Evolutionary conservation across 2,329 filamentous ascomycete genomes (phyloP), one percentile per base, ranked within the genome.

Genomic region (Ophiostoma piceae): DNA sequence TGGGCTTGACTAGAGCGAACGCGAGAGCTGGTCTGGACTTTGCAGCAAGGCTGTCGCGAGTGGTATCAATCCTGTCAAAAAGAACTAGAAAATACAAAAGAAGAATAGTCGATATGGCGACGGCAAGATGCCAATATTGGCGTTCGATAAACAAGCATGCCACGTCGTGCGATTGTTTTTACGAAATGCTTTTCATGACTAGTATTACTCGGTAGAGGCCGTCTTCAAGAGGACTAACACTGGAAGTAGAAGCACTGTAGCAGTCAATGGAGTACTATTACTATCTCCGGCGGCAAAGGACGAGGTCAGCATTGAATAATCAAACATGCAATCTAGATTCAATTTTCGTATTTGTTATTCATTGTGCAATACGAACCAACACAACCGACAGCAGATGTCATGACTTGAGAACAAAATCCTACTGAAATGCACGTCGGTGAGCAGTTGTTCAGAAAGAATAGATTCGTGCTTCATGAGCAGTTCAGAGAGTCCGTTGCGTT

Each of bases 91-190:
- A 41, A 39, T 39, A 39, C 12, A 14, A 2, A 8, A 47, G 3
- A 47, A 47, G 43, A 7, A n/a, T 6, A 47, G 16, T 8, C 16
- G 14, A 19, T n/a, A 47, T 8, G 43, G 19, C 7, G 41, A 54
- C 47, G 51, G 22, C 51, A 26, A 12, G 29, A 35, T 35, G 29
- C 19, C 60, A n/a, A 64, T 35, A 39, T 64, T 11, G 32, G 60
- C 29, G 14, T n/a, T 39, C 16, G 60, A 37, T 37, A 35, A 19
- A 64, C 9, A 19, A 37, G 29, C 60, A 37, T 64, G 8, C 16
- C 60, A n/a, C 60, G 16, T 9, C 16, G 60, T 64, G 32, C 60
- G n/a, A 64, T 64, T n/a, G 32, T 39, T 39, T 64, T 64, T n/a
- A 35, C 29, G 19, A 37, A n/a, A 35, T 64, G 29, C 16, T 35